Evolutionary conservation across 192 early-diverging fungal species (phyloP), one percentile per base, ranked within the genome.

Genomic region (Gonapodya sp.): DNA sequence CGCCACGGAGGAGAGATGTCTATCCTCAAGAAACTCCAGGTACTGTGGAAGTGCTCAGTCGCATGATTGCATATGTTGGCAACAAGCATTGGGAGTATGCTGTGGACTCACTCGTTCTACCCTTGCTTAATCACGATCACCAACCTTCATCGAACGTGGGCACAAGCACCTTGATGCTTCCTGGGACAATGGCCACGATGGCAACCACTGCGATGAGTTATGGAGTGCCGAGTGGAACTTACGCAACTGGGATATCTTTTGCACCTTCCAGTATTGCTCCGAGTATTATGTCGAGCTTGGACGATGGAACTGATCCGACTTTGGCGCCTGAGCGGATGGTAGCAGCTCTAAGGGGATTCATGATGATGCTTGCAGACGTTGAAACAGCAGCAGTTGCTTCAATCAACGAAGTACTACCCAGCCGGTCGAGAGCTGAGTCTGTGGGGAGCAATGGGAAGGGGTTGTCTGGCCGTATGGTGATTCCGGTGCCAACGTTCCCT

Each of bases 331-430:
- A 96, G 80, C 85, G 93, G 36, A 89, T 93, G 84, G 91, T 91
- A 0, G 91, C 96, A 73, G 95, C 89, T 0, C 84, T 97, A 1
- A 82, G 92, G 18, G 87, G 93, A 1, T 94, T 95, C 80, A 84
- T 92, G 81, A 77, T 94, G 35, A 85, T 96, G 35, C 82, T 97
- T n/a, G 84, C 90, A 0, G 93, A 94, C 73, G 86, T 94, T 34
- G 94, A 94, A 79, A 87, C 91, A 31, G 84, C 82, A 0, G 46
- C 81, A 1, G 80, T 37, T 33, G 78, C 35, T 1, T 36, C 35
- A 35, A 64, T 64, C 8, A 24, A 64, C 24, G 46, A 64, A 16
- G 46, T 64, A 24, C 8, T 16, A 24, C 46, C 46, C 8, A 64
- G 46, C 46, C 8, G 46, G 46, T 64, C 46, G 24, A 64, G 46